These are phyloP conservation scores for Talaromyces funiculosus DNA, from an alignment of 2,329 filamentous ascomycete species.

Conservation along the genomic window DNA sequence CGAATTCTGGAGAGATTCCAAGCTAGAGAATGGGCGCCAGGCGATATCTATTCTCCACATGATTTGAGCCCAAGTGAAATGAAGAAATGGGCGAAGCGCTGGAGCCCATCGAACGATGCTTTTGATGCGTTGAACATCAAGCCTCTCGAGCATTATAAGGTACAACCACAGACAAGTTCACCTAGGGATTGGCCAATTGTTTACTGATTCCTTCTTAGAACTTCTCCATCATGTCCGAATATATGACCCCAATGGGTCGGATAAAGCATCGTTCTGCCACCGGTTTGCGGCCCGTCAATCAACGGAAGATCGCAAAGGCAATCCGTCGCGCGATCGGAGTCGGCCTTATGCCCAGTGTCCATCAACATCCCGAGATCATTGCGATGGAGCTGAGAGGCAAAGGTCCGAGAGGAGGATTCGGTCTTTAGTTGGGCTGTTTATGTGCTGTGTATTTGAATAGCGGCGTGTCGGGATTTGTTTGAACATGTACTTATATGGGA, in stretches of 20 bases:
- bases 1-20: slow-evolving; percentile 35
- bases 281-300: slow-evolving; percentile 79
- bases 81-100: slow-evolving; percentile 66
- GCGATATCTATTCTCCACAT: slow-evolving; percentile 86
- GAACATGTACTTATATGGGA: slow-evolving; percentile 6
- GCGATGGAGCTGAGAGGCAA: slow-evolving; percentile 32
- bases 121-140: slow-evolving; percentile 75
- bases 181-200: neutral
- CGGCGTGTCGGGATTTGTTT: neutral
- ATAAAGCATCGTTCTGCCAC: slow-evolving; percentile 74
- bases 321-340: slow-evolving; percentile 82
- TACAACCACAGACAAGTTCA: slow-evolving; percentile 30
- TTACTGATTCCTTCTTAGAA: slow-evolving; percentile 54
- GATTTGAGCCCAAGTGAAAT: slow-evolving; percentile 75
- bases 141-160: slow-evolving; percentile 82
- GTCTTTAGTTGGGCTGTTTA: slow-evolving; percentile 15
- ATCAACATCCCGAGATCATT: slow-evolving; percentile 80
- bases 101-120: slow-evolving; percentile 58
- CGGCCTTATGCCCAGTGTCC: slow-evolving; percentile 85
- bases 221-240: slow-evolving; percentile 85
- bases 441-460: neutral
- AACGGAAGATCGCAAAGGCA: slow-evolving; percentile 88
- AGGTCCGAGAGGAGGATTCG: slow-evolving; percentile 13
- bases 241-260: slow-evolving; percentile 74
- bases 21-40: slow-evolving; percentile 64